These are phyloP conservation scores for Helicocarpus griseus DNA, from an alignment of 2,329 filamentous ascomycete genomes.

Conservation along the genomic window DNA sequence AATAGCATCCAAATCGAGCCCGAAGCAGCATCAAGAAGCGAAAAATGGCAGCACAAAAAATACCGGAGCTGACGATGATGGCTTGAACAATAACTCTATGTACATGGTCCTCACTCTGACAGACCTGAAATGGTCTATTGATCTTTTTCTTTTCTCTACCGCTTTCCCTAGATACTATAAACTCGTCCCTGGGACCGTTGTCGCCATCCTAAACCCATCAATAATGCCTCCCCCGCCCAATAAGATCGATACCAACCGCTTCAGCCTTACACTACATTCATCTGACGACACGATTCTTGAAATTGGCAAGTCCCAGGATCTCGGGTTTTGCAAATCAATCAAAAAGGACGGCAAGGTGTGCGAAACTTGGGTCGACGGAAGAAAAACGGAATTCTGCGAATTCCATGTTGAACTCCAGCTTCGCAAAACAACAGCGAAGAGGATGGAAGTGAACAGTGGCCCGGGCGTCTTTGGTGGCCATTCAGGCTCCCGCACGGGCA, in stretches of 20 bases:
- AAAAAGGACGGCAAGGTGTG: slow-evolving; percentile 79
- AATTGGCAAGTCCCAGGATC: slow-evolving; percentile 70
- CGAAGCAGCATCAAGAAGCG: slow-evolving; percentile 50
- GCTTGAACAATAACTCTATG: slow-evolving; percentile 53
- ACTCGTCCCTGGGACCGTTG: slow-evolving; percentile 76
- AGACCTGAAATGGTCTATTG: slow-evolving; percentile 82
- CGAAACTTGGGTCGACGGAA: slow-evolving; percentile 73
- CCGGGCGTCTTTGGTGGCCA: slow-evolving; percentile 40
- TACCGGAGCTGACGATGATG: slow-evolving; percentile 39
- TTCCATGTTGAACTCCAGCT: slow-evolving; percentile 81
- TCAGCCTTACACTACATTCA: slow-evolving; percentile 75
- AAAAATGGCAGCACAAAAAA: slow-evolving; percentile 33
- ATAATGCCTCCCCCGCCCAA: slow-evolving; percentile 79
- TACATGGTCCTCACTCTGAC: slow-evolving; percentile 89
- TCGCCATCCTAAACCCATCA: slow-evolving; percentile 83
- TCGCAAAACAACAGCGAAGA: slow-evolving; percentile 55
- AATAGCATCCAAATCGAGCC: slow-evolving; percentile 78
- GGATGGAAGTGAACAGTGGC: slow-evolving; percentile 72
- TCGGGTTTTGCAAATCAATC: slow-evolving; percentile 77
- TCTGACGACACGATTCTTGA: slow-evolving; percentile 85
- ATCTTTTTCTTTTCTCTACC: slow-evolving; percentile 83
- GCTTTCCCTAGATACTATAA: slow-evolving; percentile 94
- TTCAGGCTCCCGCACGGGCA: slow-evolving; percentile 34
- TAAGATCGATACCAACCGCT: slow-evolving; percentile 67
- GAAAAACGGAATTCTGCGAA: slow-evolving; percentile 84